Conservation (phyloP, 208 protist genomes). For the Wallacemonas sp. region DNA sequence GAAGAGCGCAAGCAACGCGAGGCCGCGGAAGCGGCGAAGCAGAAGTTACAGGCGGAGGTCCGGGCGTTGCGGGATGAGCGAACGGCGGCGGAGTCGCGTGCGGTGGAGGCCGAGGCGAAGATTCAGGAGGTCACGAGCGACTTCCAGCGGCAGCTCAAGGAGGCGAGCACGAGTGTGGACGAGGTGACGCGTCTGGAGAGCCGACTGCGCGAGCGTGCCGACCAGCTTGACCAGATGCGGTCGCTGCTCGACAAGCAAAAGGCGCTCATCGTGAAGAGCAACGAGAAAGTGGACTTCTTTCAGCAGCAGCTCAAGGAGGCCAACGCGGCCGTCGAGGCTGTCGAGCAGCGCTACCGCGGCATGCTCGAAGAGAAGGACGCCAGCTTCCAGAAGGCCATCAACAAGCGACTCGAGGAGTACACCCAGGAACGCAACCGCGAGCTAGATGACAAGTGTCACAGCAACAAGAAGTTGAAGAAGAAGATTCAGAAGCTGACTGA, state of each 20-base stretch:
- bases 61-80: constrained; percentile 44
- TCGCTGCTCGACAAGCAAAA: constrained; percentile 79
- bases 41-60: constrained; percentile 56
- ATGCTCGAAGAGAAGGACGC: constrained; percentile 71
- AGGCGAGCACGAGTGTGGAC: constrained; percentile 19
- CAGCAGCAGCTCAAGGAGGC: constrained; percentile 60
- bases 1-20: constrained; percentile 36
- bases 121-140: constrained; percentile 48
- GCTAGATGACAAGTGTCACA: constrained; percentile 32
- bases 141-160: constrained; percentile 49
- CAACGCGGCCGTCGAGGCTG: constrained; percentile 23
- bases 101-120: constrained; percentile 46
- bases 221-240: constrained; percentile 79
- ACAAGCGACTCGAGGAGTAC: constrained; percentile 74
- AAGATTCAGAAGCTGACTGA: constrained; percentile 76
- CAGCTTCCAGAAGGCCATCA: constrained; percentile 72
- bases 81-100: constrained; percentile 26
- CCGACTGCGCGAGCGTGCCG: constrained; percentile 58
- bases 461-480: constrained; percentile 66
- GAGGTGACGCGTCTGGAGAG: constrained; percentile 41
- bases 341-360: constrained; percentile 40
- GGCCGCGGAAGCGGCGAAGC: constrained; percentile 29
- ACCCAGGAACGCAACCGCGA: constrained; percentile 45
- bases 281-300: constrained; percentile 74
- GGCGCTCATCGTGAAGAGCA: constrained; percentile 80